Conservation (phyloP, 2,329 filamentous ascomycete genomes). For the Knufia petricola region DNA sequence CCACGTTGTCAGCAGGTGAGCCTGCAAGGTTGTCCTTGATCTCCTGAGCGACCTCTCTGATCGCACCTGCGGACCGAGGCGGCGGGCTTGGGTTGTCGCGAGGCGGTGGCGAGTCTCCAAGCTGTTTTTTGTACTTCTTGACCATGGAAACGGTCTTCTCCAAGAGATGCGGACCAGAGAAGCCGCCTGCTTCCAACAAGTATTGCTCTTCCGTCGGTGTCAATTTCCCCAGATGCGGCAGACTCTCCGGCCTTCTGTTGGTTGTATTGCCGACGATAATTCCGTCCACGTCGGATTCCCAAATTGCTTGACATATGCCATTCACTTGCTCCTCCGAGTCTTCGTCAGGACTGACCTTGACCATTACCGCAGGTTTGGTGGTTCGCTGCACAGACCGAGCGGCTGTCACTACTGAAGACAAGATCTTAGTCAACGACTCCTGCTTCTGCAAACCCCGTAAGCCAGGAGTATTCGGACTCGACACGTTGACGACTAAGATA, state of each 20-base stretch:
- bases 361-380: conserved; percentile 76
- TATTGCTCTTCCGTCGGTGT: conserved; percentile 56
- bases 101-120: conserved; percentile 27
- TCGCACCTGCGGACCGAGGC: conserved; percentile 8
- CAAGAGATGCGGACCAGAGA: conserved; percentile 85
- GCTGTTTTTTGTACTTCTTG: conserved; percentile 61
- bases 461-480: conserved; percentile 89
- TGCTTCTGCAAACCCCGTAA: conserved; percentile 76
- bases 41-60: conserved; percentile 13
- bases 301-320: conserved; percentile 80
- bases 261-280: conserved; percentile 98
- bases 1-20: not conserved
- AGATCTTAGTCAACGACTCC: conserved; percentile 69
- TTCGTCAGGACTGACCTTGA: conserved; percentile 96
- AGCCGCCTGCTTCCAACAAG: conserved; percentile 71
- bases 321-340: conserved; percentile 74
- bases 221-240: conserved; percentile 58
- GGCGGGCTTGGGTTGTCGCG: not conserved
- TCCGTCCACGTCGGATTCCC: conserved; percentile 77
- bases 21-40: conserved; percentile 12
- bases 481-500: conserved; percentile 95
- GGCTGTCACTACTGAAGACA: conserved; percentile 73
- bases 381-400: conserved; percentile 60
- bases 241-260: conserved; percentile 62
- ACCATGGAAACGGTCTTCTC: conserved; percentile 70